Evolutionary conservation across 192 early-diverging fungal species (phyloP), one percentile per base, ranked within the genome.

Genomic region (Backusella tarrabulga): DNA sequence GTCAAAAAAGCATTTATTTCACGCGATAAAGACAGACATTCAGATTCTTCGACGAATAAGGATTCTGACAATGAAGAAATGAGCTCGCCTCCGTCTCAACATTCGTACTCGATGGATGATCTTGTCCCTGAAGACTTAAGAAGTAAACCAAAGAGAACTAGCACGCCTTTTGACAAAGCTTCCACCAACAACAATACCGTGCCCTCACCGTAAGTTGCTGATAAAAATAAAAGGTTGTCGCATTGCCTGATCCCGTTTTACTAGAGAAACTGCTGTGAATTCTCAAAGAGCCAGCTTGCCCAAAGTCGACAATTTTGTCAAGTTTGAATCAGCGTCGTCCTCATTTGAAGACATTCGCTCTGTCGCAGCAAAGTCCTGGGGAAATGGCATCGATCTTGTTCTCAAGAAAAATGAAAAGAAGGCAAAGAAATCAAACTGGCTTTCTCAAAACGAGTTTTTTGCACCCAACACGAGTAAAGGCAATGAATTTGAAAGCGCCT

Each of bases 291-390:
- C 6, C 19, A 11, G n/a, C n/a, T 2, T 21, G 26, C 8, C 21
- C 12, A 11, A 26, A 63, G n/a, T 21, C 21, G 56, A 63, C 12
- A 63, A 26, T n/a, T 63, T 63, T 63, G 56, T 63, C 11, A 63
- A 63, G 9, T 63, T 63, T 26, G 23, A 63, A 63, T 63, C 21
- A 63, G 56, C 11, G 1, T 29, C 26, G 7, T 8, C 56, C 23
- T 29, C 56, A 17, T 75, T 75, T 36, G 74, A 75, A 34, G 74
- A 75, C 32, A 68, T 75, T 34, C 41, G 41, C 34, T 34, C 42
- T 12, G 36, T 38, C 8, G 74, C 74, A 2, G 67, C 67, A 15
- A 26, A 46, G 15, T 68, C 26, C 4, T 75, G 74, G 74, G 41
- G 35, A 19, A 42, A 34, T 26, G 74, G 74, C 7, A 34, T 75